Evolutionary conservation across 177 flowering plant genomes (phyloP).

Genomic region (Vitis hybrid): DNA sequence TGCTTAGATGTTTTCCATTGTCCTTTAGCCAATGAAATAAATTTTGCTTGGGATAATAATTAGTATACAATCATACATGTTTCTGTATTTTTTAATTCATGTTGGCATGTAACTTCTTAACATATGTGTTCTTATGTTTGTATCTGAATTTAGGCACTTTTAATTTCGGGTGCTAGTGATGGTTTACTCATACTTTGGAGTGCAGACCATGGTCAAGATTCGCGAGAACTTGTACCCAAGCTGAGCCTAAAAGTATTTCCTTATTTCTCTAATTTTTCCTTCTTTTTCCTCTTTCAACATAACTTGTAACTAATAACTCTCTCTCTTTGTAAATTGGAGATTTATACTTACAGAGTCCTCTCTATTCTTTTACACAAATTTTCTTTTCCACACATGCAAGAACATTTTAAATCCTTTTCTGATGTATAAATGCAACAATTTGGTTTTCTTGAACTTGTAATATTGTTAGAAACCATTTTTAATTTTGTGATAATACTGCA

Average conservation of each 20-base stretch:
- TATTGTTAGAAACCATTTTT: constrained; percentile 5
- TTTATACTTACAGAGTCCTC: no score
- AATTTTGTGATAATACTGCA: constrained; percentile 5
- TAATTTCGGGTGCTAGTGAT: constrained; percentile 97
- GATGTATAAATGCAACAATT: neutral
- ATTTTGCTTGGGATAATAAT: neutral
- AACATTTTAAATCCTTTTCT: neutral
- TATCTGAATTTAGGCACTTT: constrained; percentile 58
- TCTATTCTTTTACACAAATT: no score
- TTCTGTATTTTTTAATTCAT: neutral
- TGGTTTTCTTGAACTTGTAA: neutral
- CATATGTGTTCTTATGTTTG: neutral
- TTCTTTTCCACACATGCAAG: neutral
- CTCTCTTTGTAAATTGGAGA: no score
- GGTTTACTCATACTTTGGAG: constrained; percentile 95
- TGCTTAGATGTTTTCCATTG: no score
- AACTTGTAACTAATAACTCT: no score
- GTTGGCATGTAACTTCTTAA: neutral
- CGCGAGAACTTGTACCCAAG: constrained; percentile 97
- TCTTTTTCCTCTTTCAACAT: neutral
- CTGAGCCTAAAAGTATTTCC: constrained; percentile 77
- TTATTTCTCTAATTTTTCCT: neutral
- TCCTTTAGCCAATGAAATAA: neutral
- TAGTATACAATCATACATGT: neutral
- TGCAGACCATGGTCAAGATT: constrained; percentile 95